Conservation (phyloP, 768 basidiomycete species). For the Tricholoma terreum region DNA sequence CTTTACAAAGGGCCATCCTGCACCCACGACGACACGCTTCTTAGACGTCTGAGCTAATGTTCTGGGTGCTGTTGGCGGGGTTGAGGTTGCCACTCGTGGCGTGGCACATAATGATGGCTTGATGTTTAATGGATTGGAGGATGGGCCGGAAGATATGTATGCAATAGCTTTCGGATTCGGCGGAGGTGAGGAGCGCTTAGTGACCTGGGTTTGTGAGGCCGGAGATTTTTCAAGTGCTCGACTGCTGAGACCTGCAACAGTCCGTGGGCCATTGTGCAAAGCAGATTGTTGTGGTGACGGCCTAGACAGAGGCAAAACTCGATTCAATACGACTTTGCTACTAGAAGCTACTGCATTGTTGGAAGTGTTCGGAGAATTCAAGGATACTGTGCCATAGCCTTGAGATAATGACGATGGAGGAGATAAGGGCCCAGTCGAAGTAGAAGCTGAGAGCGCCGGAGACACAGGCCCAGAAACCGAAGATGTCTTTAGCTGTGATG, state of each 20-base stretch:
- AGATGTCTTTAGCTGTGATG: background rate
- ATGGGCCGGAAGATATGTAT: slow-evolving; percentile 39
- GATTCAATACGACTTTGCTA: slow-evolving; percentile 28
- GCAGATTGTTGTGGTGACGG: background rate
- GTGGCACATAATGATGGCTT: slow-evolving; percentile 36
- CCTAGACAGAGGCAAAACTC: background rate
- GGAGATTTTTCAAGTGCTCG: slow-evolving; percentile 21
- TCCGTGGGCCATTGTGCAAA: slow-evolving; percentile 4
- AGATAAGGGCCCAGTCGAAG: background rate
- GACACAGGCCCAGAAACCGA: background rate
- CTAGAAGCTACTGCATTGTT: slow-evolving; percentile 36
- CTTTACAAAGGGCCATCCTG: slow-evolving; percentile 43
- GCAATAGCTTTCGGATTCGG: slow-evolving; percentile 36
- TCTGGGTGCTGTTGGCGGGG: slow-evolving; percentile 25
- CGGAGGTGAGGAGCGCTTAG: slow-evolving; percentile 21
- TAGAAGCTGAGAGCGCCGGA: background rate
- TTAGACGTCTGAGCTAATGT: slow-evolving; percentile 20
- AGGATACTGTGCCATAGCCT: background rate
- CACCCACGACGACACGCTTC: slow-evolving; percentile 45
- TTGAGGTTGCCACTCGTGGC: slow-evolving; percentile 21
- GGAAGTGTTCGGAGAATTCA: background rate
- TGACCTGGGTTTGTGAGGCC: background rate
- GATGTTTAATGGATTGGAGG: slow-evolving; percentile 54
- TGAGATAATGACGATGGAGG: background rate
- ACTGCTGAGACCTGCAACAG: slow-evolving; percentile 12